phyloP scores from a whole-genome alignment of 495 filamentous ascomycete genomes.

The Podospora appendiculata region DNA sequence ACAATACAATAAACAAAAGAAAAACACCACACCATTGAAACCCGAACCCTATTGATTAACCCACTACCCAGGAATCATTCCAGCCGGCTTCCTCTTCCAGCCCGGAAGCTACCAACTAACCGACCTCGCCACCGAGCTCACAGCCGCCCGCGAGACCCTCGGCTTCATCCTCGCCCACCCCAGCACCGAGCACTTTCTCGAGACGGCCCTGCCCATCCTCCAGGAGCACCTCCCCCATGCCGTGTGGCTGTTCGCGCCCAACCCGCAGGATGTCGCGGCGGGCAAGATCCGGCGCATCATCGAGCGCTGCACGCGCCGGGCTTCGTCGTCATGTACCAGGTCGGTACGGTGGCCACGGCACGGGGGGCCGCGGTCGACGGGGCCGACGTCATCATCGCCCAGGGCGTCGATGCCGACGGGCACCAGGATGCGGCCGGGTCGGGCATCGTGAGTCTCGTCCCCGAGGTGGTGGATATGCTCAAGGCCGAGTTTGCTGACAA shows the following conservation, averaged over 20 bases:
- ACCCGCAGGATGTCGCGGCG: neutral
- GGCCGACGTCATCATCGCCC: constrained; percentile 62
- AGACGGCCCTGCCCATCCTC: constrained; percentile 29
- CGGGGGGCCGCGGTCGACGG: constrained; percentile 29
- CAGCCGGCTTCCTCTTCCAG: constrained; percentile 26
- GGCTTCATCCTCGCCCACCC: constrained; percentile 25
- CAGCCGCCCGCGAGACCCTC: constrained; percentile 19
- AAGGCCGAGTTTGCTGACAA: constrained; percentile 21
- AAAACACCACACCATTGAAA: too few relatives aligned
- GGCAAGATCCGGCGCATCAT: constrained; percentile 36
- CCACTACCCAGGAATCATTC: constrained; percentile 27
- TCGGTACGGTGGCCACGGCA: constrained; percentile 54
- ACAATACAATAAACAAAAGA: neutral
- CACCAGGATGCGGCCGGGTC: constrained; percentile 56
- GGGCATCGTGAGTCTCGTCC: constrained; percentile 42
- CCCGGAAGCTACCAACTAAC: constrained; percentile 18
- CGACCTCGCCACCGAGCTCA: constrained; percentile 29
- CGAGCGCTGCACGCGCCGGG: constrained; percentile 22
- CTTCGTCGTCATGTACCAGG: constrained; percentile 43
- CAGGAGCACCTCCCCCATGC: constrained; percentile 50
- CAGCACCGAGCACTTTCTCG: constrained; percentile 19
- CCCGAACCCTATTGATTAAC: neutral
- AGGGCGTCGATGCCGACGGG: constrained; percentile 69
- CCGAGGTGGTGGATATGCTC: constrained; percentile 44
- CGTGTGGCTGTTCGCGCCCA: constrained; percentile 68